Evolutionary conservation across 23 red algal genomes (phyloP).

Genomic region (Pyropia haitanensis): DNA sequence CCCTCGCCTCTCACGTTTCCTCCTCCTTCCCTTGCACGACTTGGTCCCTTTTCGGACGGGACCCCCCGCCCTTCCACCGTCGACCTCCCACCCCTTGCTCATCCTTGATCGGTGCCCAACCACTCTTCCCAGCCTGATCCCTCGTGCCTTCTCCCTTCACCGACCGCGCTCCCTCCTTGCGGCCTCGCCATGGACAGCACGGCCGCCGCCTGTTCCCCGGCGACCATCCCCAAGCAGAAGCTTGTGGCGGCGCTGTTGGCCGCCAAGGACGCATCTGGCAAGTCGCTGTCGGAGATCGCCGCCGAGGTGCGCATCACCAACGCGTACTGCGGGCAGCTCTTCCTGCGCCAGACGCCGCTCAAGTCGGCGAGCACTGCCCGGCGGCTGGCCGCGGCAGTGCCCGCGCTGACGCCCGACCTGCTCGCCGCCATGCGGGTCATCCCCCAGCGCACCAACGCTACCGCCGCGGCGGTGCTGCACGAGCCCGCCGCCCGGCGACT

Average conservation of each 20-base stretch:
- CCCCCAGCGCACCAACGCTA: too few species aligned
- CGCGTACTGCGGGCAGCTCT: conserved; percentile 8
- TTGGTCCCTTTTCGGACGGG: too few species aligned
- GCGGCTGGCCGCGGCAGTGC: conserved; percentile 1
- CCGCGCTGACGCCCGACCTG: background rate
- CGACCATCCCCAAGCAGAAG: conserved; percentile 5
- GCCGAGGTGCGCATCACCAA: conserved; percentile 10
- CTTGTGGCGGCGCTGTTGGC: conserved; percentile 1
- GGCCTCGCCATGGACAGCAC: background rate
- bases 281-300: conserved; percentile 8
- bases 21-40: too few species aligned
- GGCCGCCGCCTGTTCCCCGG: background rate
- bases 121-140: background rate
- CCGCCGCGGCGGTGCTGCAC: too few species aligned
- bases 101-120: background rate
- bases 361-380: background rate
- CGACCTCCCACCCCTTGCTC: background rate
- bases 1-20: too few species aligned
- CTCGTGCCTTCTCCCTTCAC: background rate
- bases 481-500: too few species aligned
- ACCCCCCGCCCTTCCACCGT: too few species aligned
- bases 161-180: background rate
- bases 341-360: conserved; percentile 9
- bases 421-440: too few species aligned
- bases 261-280: conserved; percentile 3